Evolutionary conservation across 2,329 filamentous ascomycete species (phyloP).

Genomic region (Colletotrichum sp.): DNA sequence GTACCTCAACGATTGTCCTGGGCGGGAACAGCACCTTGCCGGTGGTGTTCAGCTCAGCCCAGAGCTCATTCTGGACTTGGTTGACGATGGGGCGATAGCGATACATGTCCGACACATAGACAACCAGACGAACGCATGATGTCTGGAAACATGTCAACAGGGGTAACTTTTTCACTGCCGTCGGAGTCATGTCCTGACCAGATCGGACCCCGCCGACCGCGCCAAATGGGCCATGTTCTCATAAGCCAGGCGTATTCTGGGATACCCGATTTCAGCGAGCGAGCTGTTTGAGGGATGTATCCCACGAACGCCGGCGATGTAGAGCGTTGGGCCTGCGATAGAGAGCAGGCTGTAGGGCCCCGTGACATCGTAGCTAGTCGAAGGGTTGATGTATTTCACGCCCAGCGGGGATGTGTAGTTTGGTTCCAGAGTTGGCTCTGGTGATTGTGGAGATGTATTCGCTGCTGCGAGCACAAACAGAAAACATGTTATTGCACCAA

Average conservation of each 20-base stretch:
- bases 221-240: constrained; percentile 34
- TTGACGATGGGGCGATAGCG: constrained; percentile 35
- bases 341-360: constrained; percentile 35
- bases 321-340: constrained; percentile 30
- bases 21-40: constrained; percentile 27
- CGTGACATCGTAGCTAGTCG: constrained; percentile 28
- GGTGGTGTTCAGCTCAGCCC: constrained; percentile 29
- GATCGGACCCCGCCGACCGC: constrained; percentile 26
- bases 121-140: constrained; percentile 24
- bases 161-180: background rate
- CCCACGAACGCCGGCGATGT: constrained; percentile 37
- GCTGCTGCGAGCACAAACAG: background rate
- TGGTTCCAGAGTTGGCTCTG: constrained; percentile 15
- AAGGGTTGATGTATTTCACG: constrained; percentile 31
- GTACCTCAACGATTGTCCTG: constrained; percentile 34
- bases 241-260: constrained; percentile 34
- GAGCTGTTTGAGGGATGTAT: constrained; percentile 33
- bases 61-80: constrained; percentile 32
- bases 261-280: constrained; percentile 29
- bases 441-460: background rate
- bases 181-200: background rate
- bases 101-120: constrained; percentile 38
- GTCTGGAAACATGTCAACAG: background rate
- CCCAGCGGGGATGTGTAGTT: constrained; percentile 32
- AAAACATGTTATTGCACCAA: background rate